phyloP scores from a whole-genome alignment of 2,329 filamentous ascomycete species.

The Phyllosticta citrichinensis region DNA sequence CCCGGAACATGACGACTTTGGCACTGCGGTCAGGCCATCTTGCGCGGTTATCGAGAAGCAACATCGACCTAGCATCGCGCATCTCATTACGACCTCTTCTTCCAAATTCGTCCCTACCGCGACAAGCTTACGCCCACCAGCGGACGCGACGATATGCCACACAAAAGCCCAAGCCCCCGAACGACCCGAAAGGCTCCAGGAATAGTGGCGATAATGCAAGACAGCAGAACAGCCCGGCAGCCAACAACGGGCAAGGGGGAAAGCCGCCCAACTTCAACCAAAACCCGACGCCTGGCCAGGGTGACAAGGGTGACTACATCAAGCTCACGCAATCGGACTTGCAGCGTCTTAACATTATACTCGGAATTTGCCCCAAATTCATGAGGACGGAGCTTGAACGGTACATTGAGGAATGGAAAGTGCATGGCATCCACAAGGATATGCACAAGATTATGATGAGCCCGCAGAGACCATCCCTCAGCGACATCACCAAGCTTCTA shows the following conservation, averaged over 20 bases:
- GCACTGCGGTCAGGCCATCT: slow-evolving; percentile 57
- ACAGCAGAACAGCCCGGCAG: slow-evolving; percentile 20
- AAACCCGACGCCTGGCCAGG: slow-evolving; percentile 24
- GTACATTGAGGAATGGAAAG: slow-evolving; percentile 52
- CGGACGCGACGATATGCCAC: slow-evolving; percentile 35
- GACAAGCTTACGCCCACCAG: slow-evolving; percentile 23
- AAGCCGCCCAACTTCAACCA: slow-evolving; percentile 15
- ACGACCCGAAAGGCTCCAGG: slow-evolving; percentile 11
- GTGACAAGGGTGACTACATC: slow-evolving; percentile 21
- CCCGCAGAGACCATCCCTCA: neutral
- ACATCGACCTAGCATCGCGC: slow-evolving; percentile 40
- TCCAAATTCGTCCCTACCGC: neutral
- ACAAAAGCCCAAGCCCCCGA: slow-evolving; percentile 20
- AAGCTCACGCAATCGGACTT: slow-evolving; percentile 47
- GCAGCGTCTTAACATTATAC: slow-evolving; percentile 46
- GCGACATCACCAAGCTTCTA: neutral
- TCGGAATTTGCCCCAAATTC: slow-evolving; percentile 49
- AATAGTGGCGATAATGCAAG: slow-evolving; percentile 13
- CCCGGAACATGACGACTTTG: slow-evolving; percentile 53
- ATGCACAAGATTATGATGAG: neutral
- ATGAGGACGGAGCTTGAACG: slow-evolving; percentile 51
- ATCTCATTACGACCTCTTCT: slow-evolving; percentile 32
- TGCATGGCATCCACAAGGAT: slow-evolving; percentile 60
- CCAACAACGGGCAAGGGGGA: slow-evolving; percentile 26
- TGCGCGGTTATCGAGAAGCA: slow-evolving; percentile 51